phyloP scores from a whole-genome alignment of 2,329 filamentous ascomycete species.

The Dactylellina parvicollis region DNA sequence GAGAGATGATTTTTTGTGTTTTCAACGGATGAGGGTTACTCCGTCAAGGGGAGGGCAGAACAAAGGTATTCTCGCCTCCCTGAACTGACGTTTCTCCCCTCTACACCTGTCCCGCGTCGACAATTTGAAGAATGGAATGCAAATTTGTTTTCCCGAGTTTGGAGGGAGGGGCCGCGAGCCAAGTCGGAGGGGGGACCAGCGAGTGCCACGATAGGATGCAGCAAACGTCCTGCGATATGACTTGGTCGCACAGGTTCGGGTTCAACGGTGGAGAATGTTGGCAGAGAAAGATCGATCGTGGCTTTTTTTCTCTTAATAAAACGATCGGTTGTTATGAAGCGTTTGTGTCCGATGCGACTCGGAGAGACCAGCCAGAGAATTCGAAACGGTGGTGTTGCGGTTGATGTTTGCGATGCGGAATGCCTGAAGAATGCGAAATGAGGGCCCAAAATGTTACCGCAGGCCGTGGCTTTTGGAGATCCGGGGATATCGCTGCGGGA shows the following conservation, averaged over 20 bases:
- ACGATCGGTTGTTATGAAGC: slow-evolving; percentile 1
- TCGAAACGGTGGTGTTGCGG: not conserved
- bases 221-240: slow-evolving; percentile 34
- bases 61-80: slow-evolving; percentile 46
- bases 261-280: not conserved
- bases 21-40: slow-evolving; percentile 51
- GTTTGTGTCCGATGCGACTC: not conserved
- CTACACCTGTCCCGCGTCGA: slow-evolving; percentile 49
- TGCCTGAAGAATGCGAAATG: slow-evolving; percentile 39
- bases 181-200: slow-evolving; percentile 23
- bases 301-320: not conserved
- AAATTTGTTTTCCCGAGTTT: slow-evolving; percentile 20
- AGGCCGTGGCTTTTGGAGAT: not conserved
- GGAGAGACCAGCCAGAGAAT: not conserved
- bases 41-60: slow-evolving; percentile 54
- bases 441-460: slow-evolving; percentile 29
- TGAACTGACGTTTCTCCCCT: slow-evolving; percentile 45
- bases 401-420: slow-evolving; percentile 4
- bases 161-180: slow-evolving; percentile 23
- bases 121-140: slow-evolving; percentile 4
- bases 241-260: slow-evolving; percentile 18
- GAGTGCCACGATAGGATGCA: slow-evolving; percentile 47
- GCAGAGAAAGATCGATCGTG: not conserved
- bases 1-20: slow-evolving; percentile 16
- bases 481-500: slow-evolving; percentile 18